Conservation (phyloP, 192 early-diverging fungal genomes). For the Podila epicladia region DNA sequence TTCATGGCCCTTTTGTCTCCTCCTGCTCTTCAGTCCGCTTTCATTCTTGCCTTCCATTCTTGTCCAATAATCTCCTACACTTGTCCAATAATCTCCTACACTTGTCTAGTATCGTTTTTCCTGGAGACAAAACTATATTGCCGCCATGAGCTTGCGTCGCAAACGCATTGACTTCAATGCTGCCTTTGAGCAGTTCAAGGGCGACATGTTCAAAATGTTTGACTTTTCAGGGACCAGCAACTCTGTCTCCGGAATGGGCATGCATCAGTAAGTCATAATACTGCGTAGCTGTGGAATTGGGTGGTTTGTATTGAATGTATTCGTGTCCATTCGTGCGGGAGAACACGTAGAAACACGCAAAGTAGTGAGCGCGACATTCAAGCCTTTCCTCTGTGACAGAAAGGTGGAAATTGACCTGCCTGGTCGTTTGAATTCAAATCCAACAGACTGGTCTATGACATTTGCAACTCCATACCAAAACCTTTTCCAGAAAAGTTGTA, state of each 20-base stretch:
- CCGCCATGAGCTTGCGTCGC: conserved; percentile 60
- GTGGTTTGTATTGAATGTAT: not conserved
- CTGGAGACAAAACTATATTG: too few relatives aligned
- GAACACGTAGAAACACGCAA: not conserved
- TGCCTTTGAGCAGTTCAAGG: conserved; percentile 57
- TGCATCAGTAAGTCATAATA: conserved; percentile 69
- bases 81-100: too few relatives aligned
- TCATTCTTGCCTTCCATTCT: too few relatives aligned
- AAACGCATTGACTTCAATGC: conserved; percentile 63
- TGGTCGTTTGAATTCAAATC: not conserved
- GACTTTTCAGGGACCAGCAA: conserved; percentile 58
- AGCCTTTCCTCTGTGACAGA: too few relatives aligned
- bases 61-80: too few relatives aligned
- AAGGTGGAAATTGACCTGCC: not conserved
- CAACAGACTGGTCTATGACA: conserved; percentile 75
- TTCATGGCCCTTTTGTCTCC: too few relatives aligned
- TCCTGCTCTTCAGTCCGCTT: too few relatives aligned
- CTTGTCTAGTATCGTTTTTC: too few relatives aligned
- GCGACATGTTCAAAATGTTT: conserved; percentile 62
- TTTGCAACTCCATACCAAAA: conserved; percentile 80
- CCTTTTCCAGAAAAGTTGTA: conserved; percentile 75
- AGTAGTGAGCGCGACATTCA: not conserved
- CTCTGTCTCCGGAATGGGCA: conserved; percentile 70
- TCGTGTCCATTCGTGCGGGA: not conserved
- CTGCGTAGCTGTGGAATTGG: not conserved